phyloP scores from a whole-genome alignment of 352 stramenopile genomes.

The Pythium pyrilobum region DNA sequence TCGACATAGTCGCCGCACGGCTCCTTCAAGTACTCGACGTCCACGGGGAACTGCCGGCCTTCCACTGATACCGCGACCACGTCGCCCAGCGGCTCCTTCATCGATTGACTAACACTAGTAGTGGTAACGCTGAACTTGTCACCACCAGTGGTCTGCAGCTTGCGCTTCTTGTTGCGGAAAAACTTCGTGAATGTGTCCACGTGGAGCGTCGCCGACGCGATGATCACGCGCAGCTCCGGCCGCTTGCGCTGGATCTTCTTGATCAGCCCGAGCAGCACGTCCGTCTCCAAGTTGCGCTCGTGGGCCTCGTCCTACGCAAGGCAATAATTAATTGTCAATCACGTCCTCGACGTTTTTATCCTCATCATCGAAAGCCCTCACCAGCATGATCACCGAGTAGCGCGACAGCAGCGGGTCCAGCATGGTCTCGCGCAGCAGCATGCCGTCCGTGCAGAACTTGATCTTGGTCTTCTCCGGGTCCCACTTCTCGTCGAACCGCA shows the following conservation, averaged over 20 bases:
- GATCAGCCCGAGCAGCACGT: conserved; percentile 92
- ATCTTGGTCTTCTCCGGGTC: conserved; percentile 85
- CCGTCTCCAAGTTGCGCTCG: conserved; percentile 91
- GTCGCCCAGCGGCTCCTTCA: conserved; percentile 29
- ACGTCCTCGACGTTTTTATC: no score
- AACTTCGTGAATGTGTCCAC: conserved; percentile 89
- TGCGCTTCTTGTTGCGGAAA: conserved; percentile 67
- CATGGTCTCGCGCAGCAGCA: conserved; percentile 96
- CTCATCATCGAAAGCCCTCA: no score
- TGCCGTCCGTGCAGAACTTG: conserved; percentile 99
- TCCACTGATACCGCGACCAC: conserved; percentile 69
- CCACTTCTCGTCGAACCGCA: conserved; percentile 98
- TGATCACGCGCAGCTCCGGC: conserved; percentile 84
- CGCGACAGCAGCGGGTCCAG: conserved; percentile 65
- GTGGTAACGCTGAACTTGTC: no score
- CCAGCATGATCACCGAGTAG: conserved; percentile 83
- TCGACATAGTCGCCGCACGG: conserved; percentile 64
- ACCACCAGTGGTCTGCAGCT: conserved; percentile 4
- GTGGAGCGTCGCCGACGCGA: conserved; percentile 74
- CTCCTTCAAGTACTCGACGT: conserved; percentile 86
- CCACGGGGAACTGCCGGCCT: conserved; percentile 89
- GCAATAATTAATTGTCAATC: conserved; percentile 1
- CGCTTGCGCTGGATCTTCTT: conserved; percentile 94
- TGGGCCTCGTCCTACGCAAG: conserved; percentile 89
- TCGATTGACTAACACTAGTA: no score